These are phyloP conservation scores for Trametes meyenii DNA, from an alignment of 768 basidiomycete species.

Conservation along the genomic window DNA sequence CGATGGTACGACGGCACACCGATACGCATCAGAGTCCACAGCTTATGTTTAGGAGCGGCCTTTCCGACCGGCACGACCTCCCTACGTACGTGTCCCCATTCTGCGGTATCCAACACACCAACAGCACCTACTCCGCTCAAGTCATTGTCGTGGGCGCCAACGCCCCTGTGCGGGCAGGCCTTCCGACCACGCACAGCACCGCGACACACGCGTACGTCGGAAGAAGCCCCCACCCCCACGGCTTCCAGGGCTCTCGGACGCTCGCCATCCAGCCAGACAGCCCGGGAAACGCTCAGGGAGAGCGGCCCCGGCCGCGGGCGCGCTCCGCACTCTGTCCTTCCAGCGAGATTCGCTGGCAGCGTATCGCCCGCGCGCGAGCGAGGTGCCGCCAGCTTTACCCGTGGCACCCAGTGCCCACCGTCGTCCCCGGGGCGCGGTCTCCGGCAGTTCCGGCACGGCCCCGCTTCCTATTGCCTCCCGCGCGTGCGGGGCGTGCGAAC, in stretches of 20 bases:
- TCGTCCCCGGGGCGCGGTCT: neutral
- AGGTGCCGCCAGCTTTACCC: too few relatives aligned
- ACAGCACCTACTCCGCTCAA: neutral
- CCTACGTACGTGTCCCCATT: neutral
- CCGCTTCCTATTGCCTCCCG: constrained; percentile 5
- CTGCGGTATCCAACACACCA: neutral
- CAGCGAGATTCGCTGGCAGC: too few relatives aligned
- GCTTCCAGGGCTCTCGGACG: neutral
- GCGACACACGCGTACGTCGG: neutral
- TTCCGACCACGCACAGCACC: neutral
- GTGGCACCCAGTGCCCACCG: neutral
- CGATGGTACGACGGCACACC: neutral
- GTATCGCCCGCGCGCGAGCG: too few relatives aligned
- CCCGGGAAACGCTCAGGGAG: neutral
- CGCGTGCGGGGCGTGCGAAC: neutral
- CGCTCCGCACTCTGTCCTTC: neutral
- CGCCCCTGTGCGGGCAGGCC: neutral
- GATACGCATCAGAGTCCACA: neutral
- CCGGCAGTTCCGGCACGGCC: constrained; percentile 12
- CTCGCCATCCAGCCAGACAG: neutral
- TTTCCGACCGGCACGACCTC: constrained; percentile 7
- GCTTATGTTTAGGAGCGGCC: neutral
- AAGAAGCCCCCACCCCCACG: neutral
- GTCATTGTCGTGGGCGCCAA: neutral
- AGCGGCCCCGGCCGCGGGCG: neutral